Base-by-base conservation (phyloP, 2,329 filamentous ascomycete species). In the Microascus cirrosus region DNA sequence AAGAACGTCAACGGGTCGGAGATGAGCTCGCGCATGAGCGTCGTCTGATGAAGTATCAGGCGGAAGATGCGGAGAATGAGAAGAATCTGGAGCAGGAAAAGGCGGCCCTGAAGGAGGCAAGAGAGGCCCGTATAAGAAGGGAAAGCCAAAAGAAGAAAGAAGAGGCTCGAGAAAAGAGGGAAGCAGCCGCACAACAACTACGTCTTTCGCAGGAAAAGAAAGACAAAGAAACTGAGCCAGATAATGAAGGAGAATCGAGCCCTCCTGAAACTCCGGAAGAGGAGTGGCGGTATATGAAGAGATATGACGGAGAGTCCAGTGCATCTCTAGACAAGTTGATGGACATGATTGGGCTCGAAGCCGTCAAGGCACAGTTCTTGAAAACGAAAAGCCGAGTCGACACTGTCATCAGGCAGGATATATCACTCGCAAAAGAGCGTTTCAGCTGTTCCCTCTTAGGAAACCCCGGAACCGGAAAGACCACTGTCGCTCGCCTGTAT, bases 381-480 rank as follows among this genome's bases (percentile, higher is more conserved):
- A 63, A 65, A 0, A 82, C 88, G 65, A 90, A 90, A 62, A 69
- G 72, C 0, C 81, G 76, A 51, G 76, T 90, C 0, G 86, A 91
- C 45, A 81, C 77, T 0, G 69, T 75, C 0, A 63, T 83, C 0
- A 74, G 83, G 0, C 87, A 90, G 65, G 71, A 72, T 0, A 69
- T 81, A 0, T 75, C 82, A 1, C 66, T 87, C 0, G 72, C 69
- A 1, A 69, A 73, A 0, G 84, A 90, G 60, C 73, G 88, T 1
- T 83, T 86, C 56, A 80, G 57, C 54, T 60, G 56, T 32, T 36
- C 51, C 18, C 69, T 92, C 2, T 70, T 91, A 0, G 88, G 88
- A 0, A 92, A 91, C 63, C 87, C 88, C 0, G 88, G 89, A 3
- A 91, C 87, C 59, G 86, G 55, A 0, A 91, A 91, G 72, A 93